phyloP scores from a whole-genome alignment of 768 basidiomycete species.

The Collybia mongolica region DNA sequence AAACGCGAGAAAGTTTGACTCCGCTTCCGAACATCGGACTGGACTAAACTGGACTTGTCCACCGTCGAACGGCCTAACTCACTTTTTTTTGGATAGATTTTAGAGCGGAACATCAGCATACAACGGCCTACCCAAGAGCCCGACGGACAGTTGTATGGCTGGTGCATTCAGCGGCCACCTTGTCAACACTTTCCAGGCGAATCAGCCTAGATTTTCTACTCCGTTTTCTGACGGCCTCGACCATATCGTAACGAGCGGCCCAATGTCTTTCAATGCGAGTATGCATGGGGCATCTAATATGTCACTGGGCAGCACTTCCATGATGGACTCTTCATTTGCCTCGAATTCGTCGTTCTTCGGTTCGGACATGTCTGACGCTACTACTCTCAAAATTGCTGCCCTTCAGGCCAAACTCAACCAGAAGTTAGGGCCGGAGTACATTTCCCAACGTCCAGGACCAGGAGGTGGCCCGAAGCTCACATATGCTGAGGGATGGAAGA shows the following conservation, averaged over 20 bases:
- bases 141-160: constrained; percentile 39
- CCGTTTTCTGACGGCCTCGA: constrained; percentile 19
- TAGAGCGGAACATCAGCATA: too few species aligned
- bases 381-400: constrained; percentile 61
- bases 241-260: constrained; percentile 45
- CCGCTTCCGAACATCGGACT: too few species aligned
- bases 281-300: constrained; percentile 49
- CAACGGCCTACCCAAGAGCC: too few species aligned
- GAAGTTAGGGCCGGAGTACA: constrained; percentile 92
- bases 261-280: constrained; percentile 59
- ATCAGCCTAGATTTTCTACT: constrained; percentile 17
- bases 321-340: constrained; percentile 23
- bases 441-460: constrained; percentile 87
- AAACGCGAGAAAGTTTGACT: too few species aligned
- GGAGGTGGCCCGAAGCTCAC: constrained; percentile 85
- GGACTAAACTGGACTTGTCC: too few species aligned
- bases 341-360: constrained; percentile 29
- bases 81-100: too few species aligned
- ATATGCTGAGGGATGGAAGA: constrained; percentile 97
- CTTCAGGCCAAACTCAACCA: constrained; percentile 82
- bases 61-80: too few species aligned
- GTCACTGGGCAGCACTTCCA: constrained; percentile 13
- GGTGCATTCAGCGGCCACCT: constrained; percentile 61
- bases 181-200: constrained; percentile 42
- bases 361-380: constrained; percentile 54